Evolutionary conservation across 257 asterid species (phyloP).

Genomic region (Ligustrum vulgare): DNA sequence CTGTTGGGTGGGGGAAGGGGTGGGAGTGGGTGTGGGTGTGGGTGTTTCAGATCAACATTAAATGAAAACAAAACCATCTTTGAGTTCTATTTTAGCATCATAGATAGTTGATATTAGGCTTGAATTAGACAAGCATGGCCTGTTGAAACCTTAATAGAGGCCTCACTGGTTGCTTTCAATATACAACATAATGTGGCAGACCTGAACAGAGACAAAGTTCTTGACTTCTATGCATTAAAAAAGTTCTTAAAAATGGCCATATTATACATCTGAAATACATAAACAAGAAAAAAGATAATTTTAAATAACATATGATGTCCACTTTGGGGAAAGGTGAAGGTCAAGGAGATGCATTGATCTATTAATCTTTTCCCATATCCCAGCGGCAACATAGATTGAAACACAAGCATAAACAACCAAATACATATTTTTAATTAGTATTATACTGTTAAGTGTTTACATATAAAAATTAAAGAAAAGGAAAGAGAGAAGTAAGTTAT

Average conservation of each 20-base stretch:
- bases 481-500: neutral
- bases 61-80: neutral
- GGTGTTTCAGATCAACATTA: neutral
- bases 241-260: neutral
- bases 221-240: neutral
- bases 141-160: neutral
- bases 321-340: neutral
- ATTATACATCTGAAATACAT: neutral
- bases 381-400: neutral
- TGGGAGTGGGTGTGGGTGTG: too few relatives aligned
- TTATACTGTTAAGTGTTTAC: neutral
- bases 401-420: neutral
- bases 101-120: too few relatives aligned
- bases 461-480: neutral
- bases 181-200: neutral
- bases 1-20: neutral
- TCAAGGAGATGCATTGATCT: neutral
- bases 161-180: neutral
- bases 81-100: neutral
- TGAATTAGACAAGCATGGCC: neutral
- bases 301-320: neutral
- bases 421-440: neutral
- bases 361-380: neutral
- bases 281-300: neutral
- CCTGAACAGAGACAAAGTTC: neutral